These are phyloP conservation scores for Teratosphaeria zuluensis DNA, from an alignment of 2,329 filamentous ascomycete genomes.

Conservation along the genomic window DNA sequence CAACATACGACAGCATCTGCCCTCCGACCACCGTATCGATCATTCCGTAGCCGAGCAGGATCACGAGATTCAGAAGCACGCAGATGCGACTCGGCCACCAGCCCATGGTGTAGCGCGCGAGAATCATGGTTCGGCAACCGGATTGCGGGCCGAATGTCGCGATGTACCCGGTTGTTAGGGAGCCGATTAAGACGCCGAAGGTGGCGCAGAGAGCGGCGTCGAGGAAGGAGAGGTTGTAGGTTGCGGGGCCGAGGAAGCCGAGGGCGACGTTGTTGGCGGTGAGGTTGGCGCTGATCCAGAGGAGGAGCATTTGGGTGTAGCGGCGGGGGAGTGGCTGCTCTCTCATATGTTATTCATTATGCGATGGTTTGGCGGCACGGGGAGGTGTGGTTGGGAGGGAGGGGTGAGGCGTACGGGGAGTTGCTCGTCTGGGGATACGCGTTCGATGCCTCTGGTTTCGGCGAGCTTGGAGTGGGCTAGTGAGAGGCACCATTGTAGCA, in stretches of 20 bases:
- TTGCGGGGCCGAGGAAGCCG: constrained; percentile 33
- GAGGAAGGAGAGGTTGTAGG: constrained; percentile 30
- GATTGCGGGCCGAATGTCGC: constrained; percentile 33
- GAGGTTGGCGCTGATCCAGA: constrained; percentile 12
- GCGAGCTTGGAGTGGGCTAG: neutral
- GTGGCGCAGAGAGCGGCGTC: constrained; percentile 31
- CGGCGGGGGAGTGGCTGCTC: neutral
- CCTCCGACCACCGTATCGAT: constrained; percentile 35
- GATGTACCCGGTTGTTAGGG: constrained; percentile 30
- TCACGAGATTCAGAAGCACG: constrained; percentile 32
- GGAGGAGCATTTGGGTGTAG: constrained; percentile 8
- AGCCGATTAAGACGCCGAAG: constrained; percentile 28
- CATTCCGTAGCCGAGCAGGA: constrained; percentile 35
- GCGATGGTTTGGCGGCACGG: too few relatives aligned
- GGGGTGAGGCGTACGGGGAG: neutral
- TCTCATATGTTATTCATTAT: too few relatives aligned
- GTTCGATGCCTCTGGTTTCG: neutral
- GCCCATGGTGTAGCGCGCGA: constrained; percentile 34
- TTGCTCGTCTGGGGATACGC: neutral
- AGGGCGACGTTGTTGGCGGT: constrained; percentile 31
- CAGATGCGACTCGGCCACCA: constrained; percentile 33
- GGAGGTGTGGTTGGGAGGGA: too few relatives aligned
- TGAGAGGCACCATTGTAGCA: neutral
- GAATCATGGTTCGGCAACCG: constrained; percentile 35
- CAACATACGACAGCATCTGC: constrained; percentile 29